These are phyloP conservation scores for Corchorus capsularis DNA, from an alignment of 345 rosid genomes.

Conservation along the genomic window DNA sequence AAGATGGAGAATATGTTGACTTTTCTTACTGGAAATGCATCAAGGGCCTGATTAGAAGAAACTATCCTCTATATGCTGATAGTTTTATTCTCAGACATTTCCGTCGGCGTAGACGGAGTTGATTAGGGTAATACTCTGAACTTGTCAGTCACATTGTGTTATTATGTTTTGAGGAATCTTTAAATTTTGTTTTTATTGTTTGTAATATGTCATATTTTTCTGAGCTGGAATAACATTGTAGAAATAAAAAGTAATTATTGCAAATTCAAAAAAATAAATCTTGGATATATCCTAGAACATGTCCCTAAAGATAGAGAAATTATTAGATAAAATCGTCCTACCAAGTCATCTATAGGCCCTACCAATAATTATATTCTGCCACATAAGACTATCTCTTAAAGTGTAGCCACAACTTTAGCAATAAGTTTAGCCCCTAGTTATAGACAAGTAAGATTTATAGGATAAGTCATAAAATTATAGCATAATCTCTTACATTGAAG, in stretches of 20 bases:
- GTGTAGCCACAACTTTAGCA: too few relatives aligned
- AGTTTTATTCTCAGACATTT: slow-evolving; percentile 91
- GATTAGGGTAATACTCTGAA: slow-evolving; percentile 38
- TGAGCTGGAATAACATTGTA: slow-evolving; percentile 17
- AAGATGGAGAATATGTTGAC: slow-evolving; percentile 73
- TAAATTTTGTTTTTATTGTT: slow-evolving; percentile 4
- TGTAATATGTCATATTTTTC: slow-evolving; percentile 18
- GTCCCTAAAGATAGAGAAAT: not conserved
- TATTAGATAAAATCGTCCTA: too few relatives aligned
- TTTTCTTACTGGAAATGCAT: slow-evolving; percentile 99
- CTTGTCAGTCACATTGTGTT: not conserved
- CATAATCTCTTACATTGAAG: too few relatives aligned
- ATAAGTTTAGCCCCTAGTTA: too few relatives aligned
- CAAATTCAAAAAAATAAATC: not conserved
- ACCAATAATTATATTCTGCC: too few relatives aligned
- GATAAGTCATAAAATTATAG: too few relatives aligned
- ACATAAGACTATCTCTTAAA: too few relatives aligned
- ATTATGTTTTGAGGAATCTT: slow-evolving; percentile 2
- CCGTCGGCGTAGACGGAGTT: slow-evolving; percentile 48
- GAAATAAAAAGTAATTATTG: slow-evolving; percentile 3
- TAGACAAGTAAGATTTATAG: too few relatives aligned
- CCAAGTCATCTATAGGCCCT: too few relatives aligned
- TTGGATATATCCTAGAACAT: not conserved
- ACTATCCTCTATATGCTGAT: slow-evolving; percentile 88
- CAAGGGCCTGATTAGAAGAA: slow-evolving; percentile 85